Evolutionary conservation across 768 basidiomycete species (phyloP).

Genomic region (Leccinum uliginosum): DNA sequence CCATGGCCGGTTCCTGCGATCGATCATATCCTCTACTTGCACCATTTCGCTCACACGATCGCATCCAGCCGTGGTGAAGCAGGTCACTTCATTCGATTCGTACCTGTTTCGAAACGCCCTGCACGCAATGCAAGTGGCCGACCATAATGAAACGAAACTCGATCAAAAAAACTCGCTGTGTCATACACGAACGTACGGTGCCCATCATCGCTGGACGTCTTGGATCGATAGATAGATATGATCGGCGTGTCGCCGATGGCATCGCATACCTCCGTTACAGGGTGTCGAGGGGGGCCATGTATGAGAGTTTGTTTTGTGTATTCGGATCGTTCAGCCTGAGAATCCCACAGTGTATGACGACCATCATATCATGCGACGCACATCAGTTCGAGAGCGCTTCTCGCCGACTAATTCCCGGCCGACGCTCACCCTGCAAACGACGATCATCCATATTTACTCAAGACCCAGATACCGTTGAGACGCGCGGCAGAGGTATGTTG

Average conservation of each 20-base stretch:
- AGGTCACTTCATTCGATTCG: neutral
- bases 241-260: neutral
- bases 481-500: neutral
- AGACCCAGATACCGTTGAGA: neutral
- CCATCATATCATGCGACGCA: neutral
- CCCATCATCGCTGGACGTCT: neutral
- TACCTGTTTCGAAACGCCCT: neutral
- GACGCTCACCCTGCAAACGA: conserved; percentile 1
- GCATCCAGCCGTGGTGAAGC: neutral
- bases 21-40: neutral
- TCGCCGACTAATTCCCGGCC: neutral
- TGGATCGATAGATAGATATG: neutral
- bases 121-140: neutral
- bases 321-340: neutral
- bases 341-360: neutral
- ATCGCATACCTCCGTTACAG: conserved; percentile 4
- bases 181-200: neutral
- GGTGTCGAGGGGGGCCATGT: neutral
- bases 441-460: conserved; percentile 2
- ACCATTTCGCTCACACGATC: neutral
- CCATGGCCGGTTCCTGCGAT: conserved; percentile 1
- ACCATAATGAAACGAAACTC: neutral
- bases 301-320: neutral
- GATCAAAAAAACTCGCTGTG: conserved; percentile 1
- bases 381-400: neutral